Conservation (phyloP, 352 stramenopile genomes). For the Globisporangium radiosum region DNA sequence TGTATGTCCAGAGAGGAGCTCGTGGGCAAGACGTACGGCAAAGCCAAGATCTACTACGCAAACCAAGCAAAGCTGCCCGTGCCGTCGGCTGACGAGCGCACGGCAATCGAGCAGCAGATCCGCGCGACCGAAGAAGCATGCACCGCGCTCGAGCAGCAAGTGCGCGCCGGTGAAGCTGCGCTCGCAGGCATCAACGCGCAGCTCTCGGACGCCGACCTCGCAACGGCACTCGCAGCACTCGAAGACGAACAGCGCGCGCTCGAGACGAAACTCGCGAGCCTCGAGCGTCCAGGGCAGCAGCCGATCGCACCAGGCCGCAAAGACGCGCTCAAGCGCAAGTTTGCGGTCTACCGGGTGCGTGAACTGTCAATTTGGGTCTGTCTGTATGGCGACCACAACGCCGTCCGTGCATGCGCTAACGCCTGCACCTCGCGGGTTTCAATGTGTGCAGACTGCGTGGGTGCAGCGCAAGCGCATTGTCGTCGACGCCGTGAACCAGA, state of each 20-base stretch:
- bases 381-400: no score
- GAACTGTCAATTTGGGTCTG: no score
- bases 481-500: slow-evolving; percentile 72
- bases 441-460: slow-evolving; percentile 44
- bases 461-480: slow-evolving; percentile 70
- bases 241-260: slow-evolving; percentile 32
- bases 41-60: slow-evolving; percentile 80
- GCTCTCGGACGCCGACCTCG: slow-evolving; percentile 60
- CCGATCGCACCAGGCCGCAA: slow-evolving; percentile 58
- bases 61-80: slow-evolving; percentile 66
- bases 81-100: slow-evolving; percentile 38
- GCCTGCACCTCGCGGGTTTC: neutral
- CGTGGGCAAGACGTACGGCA: slow-evolving; percentile 68
- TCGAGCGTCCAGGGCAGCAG: slow-evolving; percentile 32
- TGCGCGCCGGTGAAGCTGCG: slow-evolving; percentile 40
- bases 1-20: slow-evolving; percentile 36
- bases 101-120: slow-evolving; percentile 47
- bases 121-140: slow-evolving; percentile 40
- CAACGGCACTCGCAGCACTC: slow-evolving; percentile 35
- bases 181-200: slow-evolving; percentile 47
- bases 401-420: no score
- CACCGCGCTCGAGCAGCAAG: slow-evolving; percentile 36
- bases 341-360: slow-evolving; percentile 51
- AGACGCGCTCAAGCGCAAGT: slow-evolving; percentile 56
- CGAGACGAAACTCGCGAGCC: slow-evolving; percentile 35